Evolutionary conservation across 768 basidiomycete genomes (phyloP), one percentile per base, ranked within the genome.

Genomic region (Lactarius quietus): DNA sequence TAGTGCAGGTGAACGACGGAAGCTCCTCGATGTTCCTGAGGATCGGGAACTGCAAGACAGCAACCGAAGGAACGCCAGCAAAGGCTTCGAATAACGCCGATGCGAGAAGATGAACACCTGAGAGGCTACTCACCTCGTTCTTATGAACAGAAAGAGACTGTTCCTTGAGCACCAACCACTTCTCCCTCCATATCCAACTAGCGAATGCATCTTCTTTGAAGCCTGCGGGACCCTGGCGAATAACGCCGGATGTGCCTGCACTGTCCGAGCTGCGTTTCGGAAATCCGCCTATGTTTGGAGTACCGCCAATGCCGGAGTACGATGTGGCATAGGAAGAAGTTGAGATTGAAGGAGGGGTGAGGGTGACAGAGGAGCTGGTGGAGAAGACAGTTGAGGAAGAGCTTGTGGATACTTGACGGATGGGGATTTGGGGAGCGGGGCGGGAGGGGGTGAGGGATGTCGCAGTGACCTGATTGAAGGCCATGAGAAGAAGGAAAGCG

Each of bases 131-230:
- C 72, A 95, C 95, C 84, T 98, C 96, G 71, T 85, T 92, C 81
- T 95, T 98, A 74, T 94, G 92, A 63, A 98, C 85, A 23, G 84
- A 82, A 55, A 99, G 76, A 10, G 86, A 81, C 70, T 86, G 83
- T 57, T 94, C 93, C 72, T 86, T 90, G 67, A 99, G 80, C 6
- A 96, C 82, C 62, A 98, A 78, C 89, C 90, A 98, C 75, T 93
- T 91, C 72, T 90, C 85, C 74, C 89, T 86, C 87, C 95, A 98
- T 57, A 97, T 82, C 83, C 92, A 95, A 68, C 90, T 91, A 3
- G 90, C 87, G 68, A 98, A 87, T 1, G 93, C 92, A 57, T 97
- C 95, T 75, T 99, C 96, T 81, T 98, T 98, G 72, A 96, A 81
- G 74, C 83, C 89, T 53, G 92, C 93, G 51, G 78, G 78, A n/a